Conservation (phyloP, 2,329 filamentous ascomycete species). For the Chaetomiaceae sp. region DNA sequence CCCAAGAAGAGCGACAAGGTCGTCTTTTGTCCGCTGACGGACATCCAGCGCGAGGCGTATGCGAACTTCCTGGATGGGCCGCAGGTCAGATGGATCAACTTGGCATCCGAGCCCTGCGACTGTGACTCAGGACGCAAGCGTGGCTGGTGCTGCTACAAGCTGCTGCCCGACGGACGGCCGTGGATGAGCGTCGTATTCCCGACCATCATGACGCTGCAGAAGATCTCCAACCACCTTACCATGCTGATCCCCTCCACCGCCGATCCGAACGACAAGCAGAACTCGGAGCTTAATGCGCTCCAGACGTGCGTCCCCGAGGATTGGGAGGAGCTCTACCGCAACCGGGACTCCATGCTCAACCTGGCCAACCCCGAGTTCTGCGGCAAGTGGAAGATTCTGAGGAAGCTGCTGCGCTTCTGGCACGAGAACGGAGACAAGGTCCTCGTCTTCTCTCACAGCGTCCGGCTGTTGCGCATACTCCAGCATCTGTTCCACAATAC, state of each 20-base stretch:
- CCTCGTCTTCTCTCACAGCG: conserved; percentile 88
- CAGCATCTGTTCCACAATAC: conserved; percentile 82
- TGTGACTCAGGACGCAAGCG: conserved; percentile 64
- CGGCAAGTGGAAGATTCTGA: conserved; percentile 92
- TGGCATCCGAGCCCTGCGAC: conserved; percentile 59
- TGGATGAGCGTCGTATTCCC: conserved; percentile 83
- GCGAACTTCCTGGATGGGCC: conserved; percentile 71
- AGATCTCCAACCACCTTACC: conserved; percentile 87
- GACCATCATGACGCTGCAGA: conserved; percentile 73
- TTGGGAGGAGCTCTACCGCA: conserved; percentile 68
- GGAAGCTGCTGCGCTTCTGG: conserved; percentile 84
- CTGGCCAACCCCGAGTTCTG: conserved; percentile 87
- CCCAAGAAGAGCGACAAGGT: conserved; percentile 93
- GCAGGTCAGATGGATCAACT: conserved; percentile 62
- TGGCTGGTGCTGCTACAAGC: conserved; percentile 73
- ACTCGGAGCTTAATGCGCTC: conserved; percentile 69
- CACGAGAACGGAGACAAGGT: conserved; percentile 87
- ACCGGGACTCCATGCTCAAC: conserved; percentile 71
- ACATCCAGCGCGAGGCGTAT: conserved; percentile 75
- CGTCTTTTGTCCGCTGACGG: conserved; percentile 88
- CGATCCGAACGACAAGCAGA: conserved; percentile 65
- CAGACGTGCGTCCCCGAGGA: conserved; percentile 65
- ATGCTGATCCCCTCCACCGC: conserved; percentile 65
- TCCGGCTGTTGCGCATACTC: conserved; percentile 76
- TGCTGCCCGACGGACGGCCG: conserved; percentile 50